These are phyloP conservation scores for Brassica balearica DNA, from an alignment of 441 rosid species.

Conservation along the genomic window DNA sequence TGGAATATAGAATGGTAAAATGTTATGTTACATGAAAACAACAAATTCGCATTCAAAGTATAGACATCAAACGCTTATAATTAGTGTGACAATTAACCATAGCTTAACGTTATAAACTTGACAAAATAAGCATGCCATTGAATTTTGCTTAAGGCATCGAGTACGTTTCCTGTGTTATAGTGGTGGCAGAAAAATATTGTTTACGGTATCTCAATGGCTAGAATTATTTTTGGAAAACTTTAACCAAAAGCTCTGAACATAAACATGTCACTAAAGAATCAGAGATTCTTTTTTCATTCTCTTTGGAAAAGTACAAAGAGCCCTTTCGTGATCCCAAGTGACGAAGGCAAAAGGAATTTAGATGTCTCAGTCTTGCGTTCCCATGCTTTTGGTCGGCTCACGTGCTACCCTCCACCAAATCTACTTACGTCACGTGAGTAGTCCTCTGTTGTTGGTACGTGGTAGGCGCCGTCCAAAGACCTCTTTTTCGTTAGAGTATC, in stretches of 20 bases:
- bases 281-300: conserved; percentile 42
- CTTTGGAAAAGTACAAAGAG: conserved; percentile 23
- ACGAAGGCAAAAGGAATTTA: conserved; percentile 46
- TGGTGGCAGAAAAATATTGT: background rate
- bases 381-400: conserved; percentile 49
- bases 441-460: background rate
- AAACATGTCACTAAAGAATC: background rate
- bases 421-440: conserved; percentile 17
- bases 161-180: background rate
- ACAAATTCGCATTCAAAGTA: too few relatives aligned
- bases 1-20: too few relatives aligned
- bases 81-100: too few relatives aligned
- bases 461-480: conserved; percentile 43
- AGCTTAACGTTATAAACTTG: background rate
- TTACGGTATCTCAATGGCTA: background rate
- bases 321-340: conserved; percentile 31
- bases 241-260: background rate
- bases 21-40: too few relatives aligned
- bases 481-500: background rate
- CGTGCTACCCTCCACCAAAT: conserved; percentile 26
- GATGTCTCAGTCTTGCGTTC: conserved; percentile 33
- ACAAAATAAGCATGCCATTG: background rate
- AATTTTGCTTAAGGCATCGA: background rate
- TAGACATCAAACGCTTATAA: too few relatives aligned
- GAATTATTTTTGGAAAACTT: background rate